Base-by-base conservation (phyloP, 2,329 filamentous ascomycete species). In the Colletotrichum sp. region DNA sequence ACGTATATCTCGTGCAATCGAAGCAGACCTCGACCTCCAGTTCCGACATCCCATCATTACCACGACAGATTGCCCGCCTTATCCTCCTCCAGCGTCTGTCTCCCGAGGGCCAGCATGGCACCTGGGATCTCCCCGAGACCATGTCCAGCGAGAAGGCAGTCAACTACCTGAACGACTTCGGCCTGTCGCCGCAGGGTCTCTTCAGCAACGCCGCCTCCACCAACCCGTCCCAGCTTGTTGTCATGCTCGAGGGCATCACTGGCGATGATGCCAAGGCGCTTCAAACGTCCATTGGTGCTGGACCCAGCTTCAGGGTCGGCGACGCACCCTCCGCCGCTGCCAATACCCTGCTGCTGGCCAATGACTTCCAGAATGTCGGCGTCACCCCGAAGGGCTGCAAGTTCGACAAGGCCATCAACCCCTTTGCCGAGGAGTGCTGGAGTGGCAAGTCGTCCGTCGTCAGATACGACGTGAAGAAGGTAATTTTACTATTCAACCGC, bases 151-250 rank as follows among this genome's bases (percentile, higher is more conserved):
- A 90, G 57, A 84, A 84, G 48, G 88, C 90, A 11, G 83, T 94
- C 52, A 85, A 87, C 65, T 85, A 91, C 78, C 86, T 95, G 80
- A 91, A 92, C 80, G 85, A 85, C 66, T 94, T 91, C 82, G 93
- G 92, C 77, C 91, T 89, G 77, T 81, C 85, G 34, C 83, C 88
- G 8, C 79, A 84, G 70, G 82, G 87, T 25, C 84, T 94, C 39
- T 92, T 94, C 79, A 84, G 83, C 60, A 83, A 81, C n/a, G 77
- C 78, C 5, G 72, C 82, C 6, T 80, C 83, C 57, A 77, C 78
- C 13, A 78, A 81, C 22, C 86, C 88, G 7, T 86, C 83, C 68
- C 92, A 94, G 82, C 87, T 94, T 52, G 83, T 94, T 30, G 84
- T 93, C 68, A 83, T 91, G 78, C 85, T 93, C 67, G 89, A 93